A percentile compares a stretch with the other conserved stretches of the same genome.
These are phyloP conservation scores for Ophiosphaerella korrae DNA, from an alignment of 2,329 filamentous ascomycete species.

Conservation along the genomic window DNA sequence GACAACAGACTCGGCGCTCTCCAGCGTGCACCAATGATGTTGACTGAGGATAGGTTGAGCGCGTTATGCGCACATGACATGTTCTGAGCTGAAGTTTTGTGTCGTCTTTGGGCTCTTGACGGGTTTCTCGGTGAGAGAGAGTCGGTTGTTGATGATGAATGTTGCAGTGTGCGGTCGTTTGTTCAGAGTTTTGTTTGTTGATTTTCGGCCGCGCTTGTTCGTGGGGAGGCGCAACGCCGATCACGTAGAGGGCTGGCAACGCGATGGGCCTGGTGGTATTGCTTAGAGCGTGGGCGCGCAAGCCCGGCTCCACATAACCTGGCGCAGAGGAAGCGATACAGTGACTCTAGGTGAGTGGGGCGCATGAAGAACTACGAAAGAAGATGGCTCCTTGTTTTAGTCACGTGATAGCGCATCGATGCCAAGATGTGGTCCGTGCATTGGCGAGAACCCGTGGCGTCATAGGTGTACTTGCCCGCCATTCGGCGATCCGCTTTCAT, in stretches of 20 bases:
- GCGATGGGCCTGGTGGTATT: no score
- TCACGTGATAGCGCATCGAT: conserved; percentile 1
- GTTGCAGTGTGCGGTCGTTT: neutral
- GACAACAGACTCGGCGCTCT: neutral
- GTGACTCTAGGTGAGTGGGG: neutral
- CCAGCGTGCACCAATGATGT: neutral
- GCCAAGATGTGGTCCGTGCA: neutral
- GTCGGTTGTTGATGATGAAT: no score
- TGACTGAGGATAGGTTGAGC: neutral
- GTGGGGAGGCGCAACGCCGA: neutral
- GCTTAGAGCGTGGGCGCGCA: neutral
- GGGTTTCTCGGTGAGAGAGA: neutral
- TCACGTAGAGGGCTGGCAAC: no score
- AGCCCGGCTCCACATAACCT: neutral
- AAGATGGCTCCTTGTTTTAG: neutral
- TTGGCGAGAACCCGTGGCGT: neutral
- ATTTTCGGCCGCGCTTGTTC: neutral
- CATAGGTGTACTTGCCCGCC: neutral
- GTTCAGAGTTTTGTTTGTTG: neutral
- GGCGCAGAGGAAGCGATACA: neutral
- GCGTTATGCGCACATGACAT: conserved; percentile 5
- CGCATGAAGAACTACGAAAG: neutral
- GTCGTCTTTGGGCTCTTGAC: neutral
- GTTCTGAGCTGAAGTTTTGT: neutral
- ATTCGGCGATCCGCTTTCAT: neutral